Base-by-base conservation (phyloP, 768 basidiomycete genomes). In the Boletus fagicola region DNA sequence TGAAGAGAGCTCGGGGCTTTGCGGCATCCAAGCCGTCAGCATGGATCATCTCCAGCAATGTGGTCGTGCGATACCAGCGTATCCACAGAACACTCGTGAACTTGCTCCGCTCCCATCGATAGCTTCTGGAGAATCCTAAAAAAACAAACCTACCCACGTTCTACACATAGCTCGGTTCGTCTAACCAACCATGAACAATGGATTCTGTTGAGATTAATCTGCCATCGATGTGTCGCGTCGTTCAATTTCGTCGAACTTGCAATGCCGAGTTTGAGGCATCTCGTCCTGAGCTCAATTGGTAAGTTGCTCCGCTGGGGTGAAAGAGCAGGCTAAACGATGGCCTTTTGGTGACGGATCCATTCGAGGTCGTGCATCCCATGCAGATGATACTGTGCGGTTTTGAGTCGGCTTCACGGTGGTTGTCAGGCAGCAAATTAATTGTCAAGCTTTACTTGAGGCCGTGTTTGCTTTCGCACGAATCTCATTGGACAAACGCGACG, bases 401-500 rank as follows among this genome's bases (percentile, higher is more conserved):
- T n/a, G 4, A 40, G 39, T 40, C 10, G 39, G n/a, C 39, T n/a
- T 30, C 28, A 28, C 28, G 0, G 5, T 6, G 15, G 5, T 36
- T 36, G 35, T 36, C 18, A 40, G 10, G 39, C 8, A 39, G 18
- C 18, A 39, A 16, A 18, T 39, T 18, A 9, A 39, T 16, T 38
- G 4, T n/a, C 18, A 30, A 6, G 28, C 5, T n/a, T n/a, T 5
- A 28, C 6, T 28, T 28, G n/a, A n/a, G n/a, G n/a, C n/a, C n/a
- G n/a, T n/a, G n/a, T 11, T 20, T 12, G 12, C 18, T 48, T 31
- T 31, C 47, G n/a, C 31, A 20, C 44, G 24, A 39, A 47, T 49
- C 24, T 64, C 36, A 63, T 64, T 61, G 62, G 62, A 44, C 20
- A 22, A 56, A 55, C 72, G 71, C 71, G 71, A 62, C 71, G 71